These are phyloP conservation scores for Claviceps sp. DNA, from an alignment of 2,329 filamentous ascomycete genomes.

Conservation along the genomic window DNA sequence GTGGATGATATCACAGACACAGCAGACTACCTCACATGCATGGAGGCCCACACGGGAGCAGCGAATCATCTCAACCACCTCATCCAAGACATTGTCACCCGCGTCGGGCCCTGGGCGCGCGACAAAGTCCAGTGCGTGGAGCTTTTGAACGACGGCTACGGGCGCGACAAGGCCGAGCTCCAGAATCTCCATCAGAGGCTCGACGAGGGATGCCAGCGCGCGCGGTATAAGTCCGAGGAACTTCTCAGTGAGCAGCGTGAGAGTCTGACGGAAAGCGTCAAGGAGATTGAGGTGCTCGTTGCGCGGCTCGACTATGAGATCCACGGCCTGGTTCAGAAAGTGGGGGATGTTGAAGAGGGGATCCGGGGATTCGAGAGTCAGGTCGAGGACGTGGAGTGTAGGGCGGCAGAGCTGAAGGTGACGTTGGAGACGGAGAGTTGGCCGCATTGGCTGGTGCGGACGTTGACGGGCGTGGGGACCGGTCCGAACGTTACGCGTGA, in stretches of 20 bases:
- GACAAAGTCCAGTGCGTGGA: constrained; percentile 42
- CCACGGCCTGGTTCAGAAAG: constrained; percentile 60
- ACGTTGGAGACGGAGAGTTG: constrained; percentile 52
- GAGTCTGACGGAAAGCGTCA: constrained; percentile 55
- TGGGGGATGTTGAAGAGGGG: constrained; percentile 77
- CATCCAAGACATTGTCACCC: constrained; percentile 36
- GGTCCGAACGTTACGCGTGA: constrained; percentile 39
- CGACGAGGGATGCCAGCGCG: constrained; percentile 53
- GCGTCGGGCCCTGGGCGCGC: constrained; percentile 48
- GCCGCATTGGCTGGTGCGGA: constrained; percentile 50
- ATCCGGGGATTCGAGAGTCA: constrained; percentile 68
- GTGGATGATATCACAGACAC: constrained; percentile 25
- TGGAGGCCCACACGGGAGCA: constrained; percentile 33
- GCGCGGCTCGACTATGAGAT: constrained; percentile 91
- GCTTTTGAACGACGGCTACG: constrained; percentile 47
- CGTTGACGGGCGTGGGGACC: constrained; percentile 46
- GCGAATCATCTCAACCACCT: constrained; percentile 40
- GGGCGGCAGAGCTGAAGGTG: constrained; percentile 47
- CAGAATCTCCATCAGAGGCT: constrained; percentile 56
- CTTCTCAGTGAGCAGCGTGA: constrained; percentile 56
- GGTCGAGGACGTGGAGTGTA: constrained; percentile 55
- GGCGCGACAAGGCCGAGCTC: constrained; percentile 50
- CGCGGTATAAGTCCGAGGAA: constrained; percentile 55
- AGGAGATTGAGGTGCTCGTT: constrained; percentile 66
- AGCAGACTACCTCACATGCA: constrained; percentile 14